Percentiles rank a stretch among this genome's conserved stretches.
These are phyloP conservation scores for Aspergillus hancockii DNA, from an alignment of 495 filamentous ascomycete genomes.

Conservation along the genomic window DNA sequence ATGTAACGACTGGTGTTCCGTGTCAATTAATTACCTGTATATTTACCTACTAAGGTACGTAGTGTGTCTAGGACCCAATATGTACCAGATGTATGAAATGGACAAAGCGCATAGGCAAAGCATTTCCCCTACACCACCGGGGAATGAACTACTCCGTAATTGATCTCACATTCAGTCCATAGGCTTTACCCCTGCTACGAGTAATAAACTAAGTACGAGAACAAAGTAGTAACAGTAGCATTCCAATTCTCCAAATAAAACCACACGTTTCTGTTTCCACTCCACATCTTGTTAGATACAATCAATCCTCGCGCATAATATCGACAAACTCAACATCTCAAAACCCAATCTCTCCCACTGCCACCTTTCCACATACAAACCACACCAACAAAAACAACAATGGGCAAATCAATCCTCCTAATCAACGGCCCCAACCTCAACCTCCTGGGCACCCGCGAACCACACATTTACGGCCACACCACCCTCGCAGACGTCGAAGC, in stretches of 20 bases:
- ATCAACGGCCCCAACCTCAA: conserved; percentile 83
- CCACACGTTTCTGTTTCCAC: background rate
- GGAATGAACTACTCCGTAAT: background rate
- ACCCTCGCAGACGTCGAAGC: conserved; percentile 60
- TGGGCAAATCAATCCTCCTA: conserved; percentile 62
- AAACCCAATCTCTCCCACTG: too few relatives aligned
- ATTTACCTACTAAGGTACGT: too few relatives aligned
- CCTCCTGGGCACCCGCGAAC: conserved; percentile 72
- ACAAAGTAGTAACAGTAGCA: background rate
- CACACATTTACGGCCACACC: conserved; percentile 65
- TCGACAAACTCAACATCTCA: too few relatives aligned
- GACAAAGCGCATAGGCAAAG: background rate
- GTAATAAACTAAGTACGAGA: background rate
- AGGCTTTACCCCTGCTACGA: background rate
- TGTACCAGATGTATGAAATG: background rate
- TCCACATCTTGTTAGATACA: too few relatives aligned
- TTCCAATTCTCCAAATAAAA: background rate
- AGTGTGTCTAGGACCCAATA: too few relatives aligned
- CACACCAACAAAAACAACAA: conserved; percentile 22
- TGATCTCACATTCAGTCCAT: background rate
- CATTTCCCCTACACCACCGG: background rate
- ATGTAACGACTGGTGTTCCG: background rate
- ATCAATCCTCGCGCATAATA: too few relatives aligned
- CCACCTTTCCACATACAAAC: too few relatives aligned
- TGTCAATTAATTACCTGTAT: background rate